Conservation (phyloP, 2,329 filamentous ascomycete genomes). For the Botrytis sinoallii region DNA sequence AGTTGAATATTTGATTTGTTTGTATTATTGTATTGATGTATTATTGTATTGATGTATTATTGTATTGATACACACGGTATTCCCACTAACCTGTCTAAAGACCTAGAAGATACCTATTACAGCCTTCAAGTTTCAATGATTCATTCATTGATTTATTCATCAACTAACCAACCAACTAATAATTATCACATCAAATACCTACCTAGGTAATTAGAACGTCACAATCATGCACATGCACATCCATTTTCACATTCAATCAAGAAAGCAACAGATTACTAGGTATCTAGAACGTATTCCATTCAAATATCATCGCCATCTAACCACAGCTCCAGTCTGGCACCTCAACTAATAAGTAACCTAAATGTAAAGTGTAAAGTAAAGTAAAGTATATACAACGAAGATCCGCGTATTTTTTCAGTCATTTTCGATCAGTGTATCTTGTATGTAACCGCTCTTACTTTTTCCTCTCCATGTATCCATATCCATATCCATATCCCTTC, state of each 20-base stretch:
- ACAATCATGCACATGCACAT: not conserved
- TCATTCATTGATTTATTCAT: no score
- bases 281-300: not conserved
- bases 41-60: no score
- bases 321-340: not conserved
- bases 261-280: not conserved
- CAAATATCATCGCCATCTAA: not conserved
- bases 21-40: no score
- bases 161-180: no score
- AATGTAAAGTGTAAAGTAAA: not conserved
- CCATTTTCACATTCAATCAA: not conserved
- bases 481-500: not conserved
- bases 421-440: not conserved
- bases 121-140: no score
- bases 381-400: constrained; percentile 7
- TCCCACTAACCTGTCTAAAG: no score
- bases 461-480: not conserved
- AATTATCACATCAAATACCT: no score
- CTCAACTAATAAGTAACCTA: not conserved
- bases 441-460: not conserved
- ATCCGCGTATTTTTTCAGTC: not conserved
- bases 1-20: no score
- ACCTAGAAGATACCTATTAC: no score
- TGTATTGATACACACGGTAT: no score
- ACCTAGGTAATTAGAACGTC: no score